Percentiles rank a stretch among this genome's conserved stretches.
Conservation (phyloP, 352 stramenopile genomes). For the Pythium brachiatum region DNA sequence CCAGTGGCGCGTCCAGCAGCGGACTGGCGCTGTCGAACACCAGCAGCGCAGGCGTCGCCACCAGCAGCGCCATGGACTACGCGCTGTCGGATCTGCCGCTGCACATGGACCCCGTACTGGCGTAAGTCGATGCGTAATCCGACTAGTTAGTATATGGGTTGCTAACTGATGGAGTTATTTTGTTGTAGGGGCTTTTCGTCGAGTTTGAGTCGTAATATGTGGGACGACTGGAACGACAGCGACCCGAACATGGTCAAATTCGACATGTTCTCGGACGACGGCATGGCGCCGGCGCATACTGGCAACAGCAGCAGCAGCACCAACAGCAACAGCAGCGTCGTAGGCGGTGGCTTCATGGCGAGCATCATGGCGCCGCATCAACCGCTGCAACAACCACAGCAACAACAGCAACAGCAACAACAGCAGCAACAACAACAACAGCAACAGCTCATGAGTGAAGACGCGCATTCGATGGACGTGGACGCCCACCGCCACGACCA, state of each 20-base stretch:
- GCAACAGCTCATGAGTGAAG: not conserved
- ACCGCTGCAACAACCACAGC: conserved; percentile 9
- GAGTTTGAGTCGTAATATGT: conserved; percentile 82
- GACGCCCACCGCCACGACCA: conserved; percentile 6
- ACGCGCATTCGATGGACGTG: conserved; percentile 14
- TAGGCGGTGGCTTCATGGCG: not conserved
- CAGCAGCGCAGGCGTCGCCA: not conserved
- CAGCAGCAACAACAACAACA: not conserved
- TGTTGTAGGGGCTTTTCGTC: conserved; percentile 61
- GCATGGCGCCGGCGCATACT: not conserved
- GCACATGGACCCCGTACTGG: conserved; percentile 68
- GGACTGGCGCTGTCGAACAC: not conserved
- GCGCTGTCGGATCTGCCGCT: conserved; percentile 47
- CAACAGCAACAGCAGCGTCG: conserved; percentile 1
- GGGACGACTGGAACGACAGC: conserved; percentile 87
- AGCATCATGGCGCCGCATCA: not conserved
- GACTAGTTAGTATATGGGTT: not conserved
- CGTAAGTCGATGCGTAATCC: conserved; percentile 38
- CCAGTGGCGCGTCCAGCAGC: not conserved
- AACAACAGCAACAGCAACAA: conserved; percentile 19
- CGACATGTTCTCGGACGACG: conserved; percentile 51
- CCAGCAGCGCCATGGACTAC: conserved; percentile 24
- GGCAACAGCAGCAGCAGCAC: conserved; percentile 1
- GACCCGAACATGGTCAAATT: conserved; percentile 68
- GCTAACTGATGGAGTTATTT: not conserved